Evolutionary conservation across 805 yeast species (phyloP).

Genomic region (Groenewaldozyma salmanticensis): DNA sequence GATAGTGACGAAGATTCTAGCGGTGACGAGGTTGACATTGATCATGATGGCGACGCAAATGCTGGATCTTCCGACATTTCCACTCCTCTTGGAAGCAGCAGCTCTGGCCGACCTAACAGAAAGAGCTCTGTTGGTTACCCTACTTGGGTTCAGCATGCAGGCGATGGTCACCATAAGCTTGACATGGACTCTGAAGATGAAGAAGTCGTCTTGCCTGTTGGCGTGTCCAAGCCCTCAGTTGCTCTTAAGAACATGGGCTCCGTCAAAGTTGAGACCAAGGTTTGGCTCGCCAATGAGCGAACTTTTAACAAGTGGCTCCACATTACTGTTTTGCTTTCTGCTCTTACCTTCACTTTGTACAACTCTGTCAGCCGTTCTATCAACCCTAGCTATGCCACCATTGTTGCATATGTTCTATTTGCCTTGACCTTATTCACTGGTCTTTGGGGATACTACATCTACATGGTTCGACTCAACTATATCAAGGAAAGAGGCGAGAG

Average conservation of each 20-base stretch:
- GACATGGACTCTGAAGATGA: conserved; percentile 61
- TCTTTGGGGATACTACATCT: conserved; percentile 79
- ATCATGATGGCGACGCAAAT: conserved; percentile 35
- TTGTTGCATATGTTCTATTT: conserved; percentile 72
- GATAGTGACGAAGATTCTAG: conserved; percentile 51
- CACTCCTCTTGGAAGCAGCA: background rate
- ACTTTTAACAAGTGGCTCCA: conserved; percentile 94
- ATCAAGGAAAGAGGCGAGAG: conserved; percentile 76
- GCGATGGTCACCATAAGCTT: conserved; percentile 11
- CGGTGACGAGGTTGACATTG: conserved; percentile 30
- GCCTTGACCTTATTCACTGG: conserved; percentile 74
- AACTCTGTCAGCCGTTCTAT: conserved; percentile 62
- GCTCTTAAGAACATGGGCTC: conserved; percentile 86
- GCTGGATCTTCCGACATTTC: conserved; percentile 10
- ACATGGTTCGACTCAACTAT: conserved; percentile 56
- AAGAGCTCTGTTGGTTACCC: conserved; percentile 7
- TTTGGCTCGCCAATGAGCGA: conserved; percentile 97
- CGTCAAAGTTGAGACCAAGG: conserved; percentile 91
- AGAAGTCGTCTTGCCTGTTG: conserved; percentile 78
- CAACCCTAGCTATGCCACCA: conserved; percentile 45
- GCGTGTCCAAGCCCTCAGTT: conserved; percentile 72
- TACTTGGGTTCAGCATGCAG: conserved; percentile 4
- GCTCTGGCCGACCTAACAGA: background rate
- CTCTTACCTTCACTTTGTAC: conserved; percentile 77
- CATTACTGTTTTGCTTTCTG: conserved; percentile 74